Base-by-base conservation (phyloP, 2,329 filamentous ascomycete genomes). In the Chaetoscypha palmicola region DNA sequence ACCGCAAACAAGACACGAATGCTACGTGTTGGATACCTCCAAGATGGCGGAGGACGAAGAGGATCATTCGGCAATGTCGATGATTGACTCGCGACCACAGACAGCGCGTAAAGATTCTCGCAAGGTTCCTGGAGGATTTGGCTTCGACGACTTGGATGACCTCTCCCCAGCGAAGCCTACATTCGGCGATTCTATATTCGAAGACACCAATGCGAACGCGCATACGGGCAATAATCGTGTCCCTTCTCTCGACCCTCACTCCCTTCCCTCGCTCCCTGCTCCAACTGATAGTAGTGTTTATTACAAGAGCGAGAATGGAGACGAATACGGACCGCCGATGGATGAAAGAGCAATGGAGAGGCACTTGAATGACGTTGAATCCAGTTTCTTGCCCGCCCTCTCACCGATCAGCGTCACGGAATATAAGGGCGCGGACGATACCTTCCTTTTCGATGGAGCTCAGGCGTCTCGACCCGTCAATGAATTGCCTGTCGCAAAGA, bases 351-450 rank as follows among this genome's bases (percentile, higher is more conserved):
- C 55, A 19, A 59, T 64, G 58, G 53, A 58, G 26, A 57, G 52
- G 24, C 77, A 81, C 56, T 61, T 83, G 16, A 70, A 74, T 53
- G 79, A 83, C 55, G 71, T 81, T 49, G 79, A 83, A 57, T 82
- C 79, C 24, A 83, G 79, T 63, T 83, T 83, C 56, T 59, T 79
- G 43, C 73, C 75, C 2, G 69, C 72, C 4, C 59, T 75, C 4
- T 81, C 78, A 5, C 77, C 78, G 10, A 69, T 80, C 36, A 69
- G 55, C 12, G 68, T 26, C 66, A 66, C 22, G 65, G 69, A 39
- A 62, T 53, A 60, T 43, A 53, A 55, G 12, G 74, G 70, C 37
- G 59, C 68, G 43, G 76, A 81, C 63, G 77, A 81, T 58, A 78
- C 76, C 19, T 81, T 70, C 55, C 62, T 79, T 37, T 80, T 80